phyloP scores from a whole-genome alignment of 108 stramenopile species.

The Stephanodiscus minutulus region DNA sequence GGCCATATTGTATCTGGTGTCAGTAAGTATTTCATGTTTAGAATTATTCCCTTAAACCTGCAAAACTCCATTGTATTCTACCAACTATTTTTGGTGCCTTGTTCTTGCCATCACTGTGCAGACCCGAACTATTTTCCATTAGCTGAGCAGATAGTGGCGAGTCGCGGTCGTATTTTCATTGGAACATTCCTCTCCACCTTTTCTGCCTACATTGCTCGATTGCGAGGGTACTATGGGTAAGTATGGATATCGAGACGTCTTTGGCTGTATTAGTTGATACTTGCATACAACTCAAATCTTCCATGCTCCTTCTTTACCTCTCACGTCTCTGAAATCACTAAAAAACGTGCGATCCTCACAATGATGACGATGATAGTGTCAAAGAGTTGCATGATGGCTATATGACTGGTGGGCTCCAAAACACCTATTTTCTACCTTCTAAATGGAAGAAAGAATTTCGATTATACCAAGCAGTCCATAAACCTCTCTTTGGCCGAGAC shows the following conservation, averaged over 20 bases:
- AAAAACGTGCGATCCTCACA: no score
- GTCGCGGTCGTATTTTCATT: conserved; percentile 54
- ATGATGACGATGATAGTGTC: conserved; percentile 13
- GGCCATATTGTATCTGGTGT: conserved; percentile 6
- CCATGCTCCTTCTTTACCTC: no score
- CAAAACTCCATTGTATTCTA: not conserved
- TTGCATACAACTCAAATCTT: no score
- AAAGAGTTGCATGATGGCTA: conserved; percentile 35
- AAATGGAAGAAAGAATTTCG: conserved; percentile 42
- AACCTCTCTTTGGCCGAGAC: conserved; percentile 51
- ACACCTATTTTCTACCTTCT: conserved; percentile 26
- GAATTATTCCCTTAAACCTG: not conserved
- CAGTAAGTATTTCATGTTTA: conserved; percentile 6
- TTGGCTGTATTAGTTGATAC: no score
- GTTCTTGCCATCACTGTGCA: conserved; percentile 9
- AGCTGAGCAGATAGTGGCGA: conserved; percentile 66
- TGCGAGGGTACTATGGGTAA: conserved; percentile 59
- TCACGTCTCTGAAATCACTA: no score
- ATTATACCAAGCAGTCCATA: conserved; percentile 31
- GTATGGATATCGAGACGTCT: no score
- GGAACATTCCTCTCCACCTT: conserved; percentile 73
- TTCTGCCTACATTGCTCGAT: conserved; percentile 64
- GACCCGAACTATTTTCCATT: conserved; percentile 65
- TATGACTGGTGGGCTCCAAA: conserved; percentile 17
- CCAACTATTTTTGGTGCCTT: not conserved